These are phyloP conservation scores for Globisporangium cylindrosporum DNA, from an alignment of 352 stramenopile species.

Conservation along the genomic window DNA sequence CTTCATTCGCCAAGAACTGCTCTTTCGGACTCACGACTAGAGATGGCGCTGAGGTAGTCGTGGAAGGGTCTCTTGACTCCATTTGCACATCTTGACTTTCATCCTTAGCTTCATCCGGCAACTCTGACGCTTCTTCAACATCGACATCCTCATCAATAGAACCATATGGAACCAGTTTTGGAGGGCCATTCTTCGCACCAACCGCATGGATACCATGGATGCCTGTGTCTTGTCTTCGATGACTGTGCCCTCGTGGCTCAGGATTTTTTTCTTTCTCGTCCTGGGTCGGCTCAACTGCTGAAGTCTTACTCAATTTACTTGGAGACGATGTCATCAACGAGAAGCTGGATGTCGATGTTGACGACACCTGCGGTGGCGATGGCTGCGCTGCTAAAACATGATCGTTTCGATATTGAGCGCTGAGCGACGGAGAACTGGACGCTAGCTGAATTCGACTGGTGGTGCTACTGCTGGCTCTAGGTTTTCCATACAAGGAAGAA, in stretches of 20 bases:
- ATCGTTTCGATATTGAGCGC: background rate
- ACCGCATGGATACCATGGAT: background rate
- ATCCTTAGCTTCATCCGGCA: background rate
- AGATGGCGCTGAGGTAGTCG: background rate
- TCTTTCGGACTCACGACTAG: constrained; percentile 28
- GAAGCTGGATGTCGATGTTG: constrained; percentile 3
- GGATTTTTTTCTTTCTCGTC: background rate
- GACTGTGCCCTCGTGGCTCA: background rate
- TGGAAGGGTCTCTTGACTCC: background rate
- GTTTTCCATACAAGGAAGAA: background rate
- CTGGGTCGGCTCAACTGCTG: background rate
- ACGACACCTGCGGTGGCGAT: background rate
- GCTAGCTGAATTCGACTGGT: constrained; percentile 9
- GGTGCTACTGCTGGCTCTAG: constrained; percentile 2
- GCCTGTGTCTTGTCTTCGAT: constrained; percentile 8
- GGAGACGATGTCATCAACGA: constrained; percentile 13
- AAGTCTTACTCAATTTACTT: constrained; percentile 7
- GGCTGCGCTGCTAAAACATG: background rate
- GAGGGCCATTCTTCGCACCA: background rate
- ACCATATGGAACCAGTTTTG: background rate
- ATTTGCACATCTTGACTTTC: background rate
- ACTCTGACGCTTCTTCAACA: background rate
- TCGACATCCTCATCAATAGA: constrained; percentile 8
- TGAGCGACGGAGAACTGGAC: constrained; percentile 7
- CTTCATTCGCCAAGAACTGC: constrained; percentile 27